phyloP scores from a whole-genome alignment of 208 protist genomes.

The Strigomonas culicis region DNA sequence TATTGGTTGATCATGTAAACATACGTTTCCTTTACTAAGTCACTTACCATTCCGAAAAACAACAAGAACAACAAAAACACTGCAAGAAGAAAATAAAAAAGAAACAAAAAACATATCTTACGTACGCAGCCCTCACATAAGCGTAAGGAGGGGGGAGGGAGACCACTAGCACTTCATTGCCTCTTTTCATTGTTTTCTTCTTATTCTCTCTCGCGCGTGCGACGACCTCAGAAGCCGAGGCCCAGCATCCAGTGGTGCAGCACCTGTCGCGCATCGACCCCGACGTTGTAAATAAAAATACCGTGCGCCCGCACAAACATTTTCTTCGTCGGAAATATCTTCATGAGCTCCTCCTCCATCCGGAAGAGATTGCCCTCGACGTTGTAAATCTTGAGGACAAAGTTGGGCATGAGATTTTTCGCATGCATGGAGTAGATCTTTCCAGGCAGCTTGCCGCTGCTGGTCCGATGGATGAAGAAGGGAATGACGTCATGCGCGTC shows the following conservation, averaged over 20 bases:
- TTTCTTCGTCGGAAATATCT: conserved; percentile 90
- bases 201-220: conserved; percentile 1
- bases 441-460: conserved; percentile 70
- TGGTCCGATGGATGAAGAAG: conserved; percentile 82
- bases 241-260: conserved; percentile 87
- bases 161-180: background rate
- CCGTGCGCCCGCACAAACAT: conserved; percentile 71
- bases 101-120: conserved; percentile 6
- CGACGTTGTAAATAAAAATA: conserved; percentile 82
- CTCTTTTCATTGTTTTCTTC: conserved; percentile 1
- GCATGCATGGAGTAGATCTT: conserved; percentile 69
- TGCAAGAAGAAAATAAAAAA: conserved; percentile 2
- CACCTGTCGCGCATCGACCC: conserved; percentile 58
- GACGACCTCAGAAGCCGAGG: conserved; percentile 59
- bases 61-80: background rate
- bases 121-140: background rate
- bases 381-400: conserved; percentile 57
- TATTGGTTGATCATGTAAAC: background rate
- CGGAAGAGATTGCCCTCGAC: conserved; percentile 79
- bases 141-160: background rate
- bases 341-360: conserved; percentile 88
- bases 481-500: conserved; percentile 72
- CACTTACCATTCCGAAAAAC: background rate
- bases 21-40: background rate
- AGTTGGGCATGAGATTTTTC: conserved; percentile 71